phyloP scores from a whole-genome alignment of 371 early-diverging fungal genomes.

The Mortierella polycephala region DNA sequence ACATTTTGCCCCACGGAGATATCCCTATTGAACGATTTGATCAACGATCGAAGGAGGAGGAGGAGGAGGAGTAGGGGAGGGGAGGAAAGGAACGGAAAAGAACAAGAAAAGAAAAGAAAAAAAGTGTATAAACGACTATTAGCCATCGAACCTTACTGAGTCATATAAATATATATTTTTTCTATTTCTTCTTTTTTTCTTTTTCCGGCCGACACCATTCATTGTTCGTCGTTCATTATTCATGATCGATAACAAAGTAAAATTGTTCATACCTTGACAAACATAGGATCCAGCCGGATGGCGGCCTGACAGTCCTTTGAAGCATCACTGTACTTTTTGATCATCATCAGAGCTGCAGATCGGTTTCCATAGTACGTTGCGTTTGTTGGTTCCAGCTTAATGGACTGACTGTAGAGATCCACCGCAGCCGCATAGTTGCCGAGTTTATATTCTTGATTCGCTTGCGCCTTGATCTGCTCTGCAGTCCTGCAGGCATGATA shows the following conservation, averaged over 20 bases:
- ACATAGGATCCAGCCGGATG: constrained; percentile 68
- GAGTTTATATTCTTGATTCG: constrained; percentile 67
- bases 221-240: no score
- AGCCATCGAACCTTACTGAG: not conserved
- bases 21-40: constrained; percentile 50
- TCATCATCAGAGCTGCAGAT: constrained; percentile 84
- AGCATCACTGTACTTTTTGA: constrained; percentile 72
- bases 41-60: not conserved
- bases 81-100: not conserved
- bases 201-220: no score
- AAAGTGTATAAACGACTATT: no score
- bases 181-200: no score
- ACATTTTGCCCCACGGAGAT: constrained; percentile 79
- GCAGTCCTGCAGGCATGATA: constrained; percentile 49
- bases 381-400: constrained; percentile 70
- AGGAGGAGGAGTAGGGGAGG: not conserved
- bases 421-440: constrained; percentile 72
- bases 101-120: not conserved
- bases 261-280: constrained; percentile 66
- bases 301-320: constrained; percentile 77
- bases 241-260: not conserved
- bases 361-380: constrained; percentile 84
- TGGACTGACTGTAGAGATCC: constrained; percentile 67
- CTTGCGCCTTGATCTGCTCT: constrained; percentile 69
- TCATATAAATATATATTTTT: not conserved